Evolutionary conservation across 139 green algal genomes (phyloP), one percentile per base, ranked within the genome.

Genomic region (Trebouxia sp.): DNA sequence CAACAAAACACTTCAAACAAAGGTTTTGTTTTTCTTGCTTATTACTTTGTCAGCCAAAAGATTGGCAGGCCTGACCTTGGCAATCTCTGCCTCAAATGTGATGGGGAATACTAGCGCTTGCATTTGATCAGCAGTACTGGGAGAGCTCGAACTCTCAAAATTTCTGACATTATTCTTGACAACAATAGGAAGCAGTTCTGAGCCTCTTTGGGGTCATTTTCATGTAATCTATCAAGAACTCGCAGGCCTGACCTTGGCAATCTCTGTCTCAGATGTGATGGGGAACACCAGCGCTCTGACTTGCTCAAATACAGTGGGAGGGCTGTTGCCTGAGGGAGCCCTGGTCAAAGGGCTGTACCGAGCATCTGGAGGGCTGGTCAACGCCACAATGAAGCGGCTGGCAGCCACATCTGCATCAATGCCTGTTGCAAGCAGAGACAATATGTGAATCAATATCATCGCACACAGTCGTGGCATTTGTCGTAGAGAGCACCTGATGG

Each of bases 341-440:
- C 38, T 51, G 41, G 20, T 51, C 43, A 65, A 51, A 7, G 74
- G 70, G 39, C 58, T 82, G 79, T 91, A 92, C 11, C 88, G 79
- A 8, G 47, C 81, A 35, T 92, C 88, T 14, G 80, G 50, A 12
- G 88, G 88, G 43, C 55, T 87, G 30, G 86, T 89, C n/a, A 92
- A 80, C 3, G 85, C 48, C 15, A 82, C 75, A 6, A 88, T 35
- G 51, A 81, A 56, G 43, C 84, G 80, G 48, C 65, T 78, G 28
- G 81, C 74, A 3, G 39, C 39, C 22, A 70, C 35, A 65, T 65
- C 39, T 12, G 38, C 28, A 35, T 35, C 56, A 32, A 82, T 24
- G 15, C 56, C 77, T 76, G 58, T 17, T 45, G 26, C 41, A 75
- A 0, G 35, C 32, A 50, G n/a, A 35, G 28, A 24, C 6, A 5